Evolutionary conservation across 2,329 filamentous ascomycete genomes (phyloP), one percentile per base, ranked within the genome.

Genomic region (Coniochaeta sp.): DNA sequence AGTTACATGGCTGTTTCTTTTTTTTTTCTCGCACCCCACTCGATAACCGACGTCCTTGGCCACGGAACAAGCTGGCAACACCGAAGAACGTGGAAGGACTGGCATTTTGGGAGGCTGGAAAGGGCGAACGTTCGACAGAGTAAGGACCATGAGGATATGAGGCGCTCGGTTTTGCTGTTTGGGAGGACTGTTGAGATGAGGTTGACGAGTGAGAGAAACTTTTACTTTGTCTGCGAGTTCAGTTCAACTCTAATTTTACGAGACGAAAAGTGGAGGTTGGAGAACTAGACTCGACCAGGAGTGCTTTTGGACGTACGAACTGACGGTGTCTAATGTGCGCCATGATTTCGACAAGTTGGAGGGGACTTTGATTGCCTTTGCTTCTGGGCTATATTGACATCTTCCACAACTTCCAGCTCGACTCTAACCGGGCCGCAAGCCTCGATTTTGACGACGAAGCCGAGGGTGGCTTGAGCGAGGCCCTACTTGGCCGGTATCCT

Each of bases 31-130:
- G 38, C 38, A 26, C 38, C 14, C 10, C 26, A 48, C 53, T 53
- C 45, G 52, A 51, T 51, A 51, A 49, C 45, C 52, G 30, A 49
- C 20, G 42, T 48, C 16, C 31, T 49, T 27, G 40, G 51, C 35
- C 47, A 49, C 35, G 20, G 35, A 30, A 30, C 47, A 26, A 24
- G 16, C 28, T 27, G 22, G 18, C 3, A 30, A 6, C 7, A 12
- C 14, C 24, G 40, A 49, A 32, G 28, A 49, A 10, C 42, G 42
- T 31, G 42, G 42, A 13, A 28, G n/a, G 42, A 24, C 27, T 47
- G 42, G 24, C 42, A 20, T 47, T 28, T n/a, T n/a, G 9, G 42
- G 42, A 14, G 24, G 20, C 18, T 24, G 20, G 38, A 22, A 18
- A 24, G 38, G 27, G 18, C 22, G 22, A 42, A n/a, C n/a, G n/a